A percentile compares a stretch with the other conserved stretches of the same genome.
phyloP scores from a whole-genome alignment of 495 filamentous ascomycete genomes.

The Geopyxis carbonaria region DNA sequence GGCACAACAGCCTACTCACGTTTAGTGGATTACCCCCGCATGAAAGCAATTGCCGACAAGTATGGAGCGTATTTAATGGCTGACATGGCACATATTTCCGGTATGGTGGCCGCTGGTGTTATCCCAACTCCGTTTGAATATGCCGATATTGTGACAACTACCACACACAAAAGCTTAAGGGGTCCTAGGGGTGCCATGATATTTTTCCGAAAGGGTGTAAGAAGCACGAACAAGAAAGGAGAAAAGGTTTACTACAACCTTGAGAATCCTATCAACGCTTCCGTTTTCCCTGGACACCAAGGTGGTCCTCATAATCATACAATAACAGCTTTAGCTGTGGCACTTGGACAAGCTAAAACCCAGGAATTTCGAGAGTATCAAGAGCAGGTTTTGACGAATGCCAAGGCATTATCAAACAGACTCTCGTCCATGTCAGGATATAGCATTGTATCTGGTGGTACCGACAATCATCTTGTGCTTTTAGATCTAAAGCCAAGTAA shows the following conservation, averaged over 20 bases:
- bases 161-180: constrained; percentile 89
- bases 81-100: constrained; percentile 98
- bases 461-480: constrained; percentile 91
- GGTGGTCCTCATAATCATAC: constrained; percentile 98
- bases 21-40: constrained; percentile 75
- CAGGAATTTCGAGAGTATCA: constrained; percentile 84
- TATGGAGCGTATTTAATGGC: constrained; percentile 81
- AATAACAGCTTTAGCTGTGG: constrained; percentile 86
- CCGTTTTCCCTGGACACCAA: constrained; percentile 98
- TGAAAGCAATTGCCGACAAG: constrained; percentile 75
- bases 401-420: constrained; percentile 63
- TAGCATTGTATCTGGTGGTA: constrained; percentile 78
- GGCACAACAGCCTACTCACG: constrained; percentile 91
- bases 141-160: constrained; percentile 94
- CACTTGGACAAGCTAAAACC: constrained; percentile 79
- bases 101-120: constrained; percentile 78
- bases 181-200: constrained; percentile 95
- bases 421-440: constrained; percentile 62
- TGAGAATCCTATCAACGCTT: constrained; percentile 83
- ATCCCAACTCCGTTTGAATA: constrained; percentile 75
- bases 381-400: constrained; percentile 68
- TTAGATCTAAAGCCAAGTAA: constrained; percentile 84
- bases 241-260: constrained; percentile 74
- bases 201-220: constrained; percentile 85
- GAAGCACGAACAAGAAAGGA: constrained; percentile 69